Evolutionary conservation across 2,329 filamentous ascomycete species (phyloP).

Genomic region (Aureobasidium sp.): DNA sequence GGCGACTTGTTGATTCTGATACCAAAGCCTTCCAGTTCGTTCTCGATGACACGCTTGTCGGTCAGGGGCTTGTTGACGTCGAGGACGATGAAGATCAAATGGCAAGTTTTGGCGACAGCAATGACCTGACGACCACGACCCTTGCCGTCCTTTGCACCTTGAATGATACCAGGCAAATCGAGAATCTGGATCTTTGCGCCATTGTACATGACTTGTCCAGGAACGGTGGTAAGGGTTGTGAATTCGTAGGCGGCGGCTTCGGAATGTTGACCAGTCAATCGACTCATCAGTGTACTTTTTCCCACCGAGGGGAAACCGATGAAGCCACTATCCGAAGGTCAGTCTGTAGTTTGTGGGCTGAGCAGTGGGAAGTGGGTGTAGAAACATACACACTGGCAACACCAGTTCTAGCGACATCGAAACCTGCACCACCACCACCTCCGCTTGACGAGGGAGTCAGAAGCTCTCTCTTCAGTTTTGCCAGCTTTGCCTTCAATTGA

Average conservation of each 20-base stretch:
- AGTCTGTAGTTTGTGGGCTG: too few relatives aligned
- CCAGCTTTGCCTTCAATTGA: constrained; percentile 95
- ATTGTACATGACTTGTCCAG: constrained; percentile 92
- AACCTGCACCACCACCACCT: constrained; percentile 79
- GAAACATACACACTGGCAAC: constrained; percentile 72
- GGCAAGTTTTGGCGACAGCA: constrained; percentile 96
- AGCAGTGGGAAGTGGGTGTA: background rate
- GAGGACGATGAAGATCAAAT: constrained; percentile 96
- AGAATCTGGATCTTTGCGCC: constrained; percentile 95
- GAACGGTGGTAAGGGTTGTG: constrained; percentile 94
- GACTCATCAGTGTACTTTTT: constrained; percentile 96
- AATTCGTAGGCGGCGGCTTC: constrained; percentile 98
- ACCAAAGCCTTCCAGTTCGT: constrained; percentile 91
- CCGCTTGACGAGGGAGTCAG: constrained; percentile 74
- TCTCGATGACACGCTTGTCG: constrained; percentile 92
- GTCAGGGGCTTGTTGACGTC: constrained; percentile 98
- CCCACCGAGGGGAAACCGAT: constrained; percentile 98
- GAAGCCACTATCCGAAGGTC: constrained; percentile 54
- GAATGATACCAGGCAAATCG: constrained; percentile 96
- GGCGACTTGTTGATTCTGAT: constrained; percentile 96
- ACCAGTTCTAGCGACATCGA: constrained; percentile 96
- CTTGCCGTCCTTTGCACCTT: constrained; percentile 92
- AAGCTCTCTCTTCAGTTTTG: constrained; percentile 93
- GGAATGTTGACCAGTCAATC: constrained; percentile 89
- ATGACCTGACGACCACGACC: constrained; percentile 94